Evolutionary conservation across 345 rosid species (phyloP), one percentile per base, ranked within the genome.

Genomic region (Brassica nigra): DNA sequence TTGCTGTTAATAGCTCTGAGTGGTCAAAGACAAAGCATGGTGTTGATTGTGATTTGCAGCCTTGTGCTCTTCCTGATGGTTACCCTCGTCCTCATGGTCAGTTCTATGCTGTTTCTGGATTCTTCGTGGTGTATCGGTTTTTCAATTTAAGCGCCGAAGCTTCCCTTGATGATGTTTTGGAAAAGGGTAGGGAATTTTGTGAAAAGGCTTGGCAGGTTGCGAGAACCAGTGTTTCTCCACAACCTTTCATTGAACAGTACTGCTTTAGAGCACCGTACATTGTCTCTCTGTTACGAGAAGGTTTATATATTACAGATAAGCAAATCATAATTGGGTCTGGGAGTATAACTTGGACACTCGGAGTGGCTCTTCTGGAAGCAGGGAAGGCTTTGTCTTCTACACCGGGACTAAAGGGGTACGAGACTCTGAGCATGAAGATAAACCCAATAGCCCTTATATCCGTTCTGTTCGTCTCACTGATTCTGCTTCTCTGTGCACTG

Each of bases 191-290:
- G 33, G 90, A 87, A 33, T 95, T 93, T 78, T 95, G 99, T 80
- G 92, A 88, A 44, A 86, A 85, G 88, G 83, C 86, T 6, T 95
- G 98, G 98, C 88, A 91, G 71, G 75, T 69, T 62, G 99, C 99
- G 9, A 93, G 83, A 69, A 87, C 76, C 33, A 95, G 98, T 78
- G 98, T 93, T 85, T 84, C 89, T 68, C 92, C 97, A 6, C 99
- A 95, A 84, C 99, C 99, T 20, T 95, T 90, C 85, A 91, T 95
- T 57, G 99, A 95, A 82, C 99, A 95, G 78, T 95, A 95, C 87
- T 93, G 99, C 86, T 95, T 95, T 83, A 88, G 99, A 84, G 97
- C 99, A 23, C 97, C 99, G 27, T 95, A 95, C 79, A 86, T 89
- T 62, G 97, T 90, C 68, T 89, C 84, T 37, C 62, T 95, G 73